Evolutionary conservation across 2,329 filamentous ascomycete species (phyloP).

Genomic region (Colletotrichum sp.): DNA sequence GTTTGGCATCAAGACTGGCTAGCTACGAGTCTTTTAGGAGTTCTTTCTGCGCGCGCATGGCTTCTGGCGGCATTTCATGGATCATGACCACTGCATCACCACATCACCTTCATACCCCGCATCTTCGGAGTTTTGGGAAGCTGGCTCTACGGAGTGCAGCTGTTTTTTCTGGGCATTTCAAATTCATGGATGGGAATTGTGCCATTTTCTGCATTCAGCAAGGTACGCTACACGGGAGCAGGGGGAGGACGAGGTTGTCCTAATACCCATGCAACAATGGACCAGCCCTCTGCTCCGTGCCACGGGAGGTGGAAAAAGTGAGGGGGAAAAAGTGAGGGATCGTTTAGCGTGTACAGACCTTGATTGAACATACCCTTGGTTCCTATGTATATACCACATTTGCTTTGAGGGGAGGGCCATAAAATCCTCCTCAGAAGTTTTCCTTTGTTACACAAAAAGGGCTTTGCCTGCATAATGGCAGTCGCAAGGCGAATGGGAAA

Average conservation of each 20-base stretch:
- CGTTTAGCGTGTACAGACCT: conserved; percentile 8
- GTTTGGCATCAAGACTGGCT: conserved; percentile 58
- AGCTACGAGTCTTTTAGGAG: conserved; percentile 15
- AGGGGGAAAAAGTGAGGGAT: background rate
- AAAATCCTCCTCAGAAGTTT: background rate
- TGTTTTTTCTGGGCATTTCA: conserved; percentile 16
- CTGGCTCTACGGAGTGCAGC: conserved; percentile 17
- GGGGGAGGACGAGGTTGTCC: background rate
- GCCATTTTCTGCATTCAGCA: conserved; percentile 17
- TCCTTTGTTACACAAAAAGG: conserved; percentile 1
- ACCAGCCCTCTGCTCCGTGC: background rate
- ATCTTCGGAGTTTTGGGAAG: conserved; percentile 22
- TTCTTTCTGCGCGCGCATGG: conserved; percentile 9
- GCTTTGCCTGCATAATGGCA: background rate
- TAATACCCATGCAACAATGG: background rate
- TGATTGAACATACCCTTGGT: conserved; percentile 15
- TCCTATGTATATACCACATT: conserved; percentile 16
- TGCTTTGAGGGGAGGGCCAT: background rate
- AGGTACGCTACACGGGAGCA: background rate
- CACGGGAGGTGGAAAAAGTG: background rate
- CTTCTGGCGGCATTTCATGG: conserved; percentile 20
- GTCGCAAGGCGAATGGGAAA: background rate
- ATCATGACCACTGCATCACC: conserved; percentile 25
- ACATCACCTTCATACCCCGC: conserved; percentile 21
- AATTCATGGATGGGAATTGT: conserved; percentile 5